Conservation (phyloP, 2,329 filamentous ascomycete species). For the Colletotrichum lupini region DNA sequence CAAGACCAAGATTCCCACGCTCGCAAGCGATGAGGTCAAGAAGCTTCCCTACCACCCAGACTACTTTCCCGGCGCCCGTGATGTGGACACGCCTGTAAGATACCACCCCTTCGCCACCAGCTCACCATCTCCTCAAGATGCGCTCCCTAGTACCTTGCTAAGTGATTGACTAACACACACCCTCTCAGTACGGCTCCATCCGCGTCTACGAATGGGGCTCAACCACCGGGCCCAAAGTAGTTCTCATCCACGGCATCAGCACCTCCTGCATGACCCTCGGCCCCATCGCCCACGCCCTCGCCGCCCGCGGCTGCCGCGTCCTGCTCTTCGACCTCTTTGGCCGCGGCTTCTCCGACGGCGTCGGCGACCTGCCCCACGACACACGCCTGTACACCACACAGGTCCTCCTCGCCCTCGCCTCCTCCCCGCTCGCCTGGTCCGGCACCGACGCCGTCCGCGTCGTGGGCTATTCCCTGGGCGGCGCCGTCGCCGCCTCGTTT, state of each 20-base stretch:
- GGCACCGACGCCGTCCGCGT: slow-evolving; percentile 69
- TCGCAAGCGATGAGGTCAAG: slow-evolving; percentile 49
- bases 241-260: slow-evolving; percentile 86
- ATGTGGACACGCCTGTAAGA: slow-evolving; percentile 75
- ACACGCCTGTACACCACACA: slow-evolving; percentile 79
- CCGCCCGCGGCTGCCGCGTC: slow-evolving; percentile 77
- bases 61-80: slow-evolving; percentile 76
- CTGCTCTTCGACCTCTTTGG: slow-evolving; percentile 84
- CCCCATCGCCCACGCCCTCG: slow-evolving; percentile 74
- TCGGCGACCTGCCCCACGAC: slow-evolving; percentile 76
- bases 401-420: slow-evolving; percentile 76
- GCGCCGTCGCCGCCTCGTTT: slow-evolving; percentile 81
- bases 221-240: slow-evolving; percentile 75
- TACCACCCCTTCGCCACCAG: slow-evolving; percentile 9
- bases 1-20: slow-evolving; percentile 49
- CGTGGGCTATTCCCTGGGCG: slow-evolving; percentile 85
- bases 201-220: slow-evolving; percentile 88
- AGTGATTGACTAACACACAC: slow-evolving; percentile 7
- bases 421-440: slow-evolving; percentile 77
- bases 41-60: slow-evolving; percentile 71
- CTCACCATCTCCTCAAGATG: background rate
- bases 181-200: slow-evolving; percentile 72
- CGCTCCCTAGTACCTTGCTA: background rate
- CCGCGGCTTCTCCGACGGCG: slow-evolving; percentile 73
- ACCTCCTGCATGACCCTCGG: slow-evolving; percentile 81